These are phyloP conservation scores for Xylaria sp. DNA, from an alignment of 2,329 filamentous ascomycete genomes.

Conservation along the genomic window DNA sequence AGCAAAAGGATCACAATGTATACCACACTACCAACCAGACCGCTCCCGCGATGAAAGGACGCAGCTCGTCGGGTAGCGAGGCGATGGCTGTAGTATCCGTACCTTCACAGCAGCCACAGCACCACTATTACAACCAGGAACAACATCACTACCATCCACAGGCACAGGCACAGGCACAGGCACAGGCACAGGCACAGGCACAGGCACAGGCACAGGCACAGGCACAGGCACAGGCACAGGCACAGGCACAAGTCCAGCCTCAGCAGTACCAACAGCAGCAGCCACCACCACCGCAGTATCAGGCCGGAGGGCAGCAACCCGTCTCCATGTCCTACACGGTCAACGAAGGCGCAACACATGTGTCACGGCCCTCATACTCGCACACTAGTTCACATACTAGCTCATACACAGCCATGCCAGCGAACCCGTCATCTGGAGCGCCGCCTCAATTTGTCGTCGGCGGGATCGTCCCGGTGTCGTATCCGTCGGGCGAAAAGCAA, in stretches of 20 bases:
- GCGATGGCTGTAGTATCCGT: slow-evolving; percentile 13
- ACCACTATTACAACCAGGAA: slow-evolving; percentile 34
- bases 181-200: slow-evolving; percentile 22
- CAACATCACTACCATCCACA: slow-evolving; percentile 31
- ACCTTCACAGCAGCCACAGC: slow-evolving; percentile 17
- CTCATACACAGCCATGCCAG: slow-evolving; percentile 22
- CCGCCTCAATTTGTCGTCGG: slow-evolving; percentile 12
- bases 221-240: slow-evolving; percentile 25
- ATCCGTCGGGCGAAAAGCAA: slow-evolving; percentile 20
- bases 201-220: slow-evolving; percentile 24
- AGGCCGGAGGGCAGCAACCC: slow-evolving; percentile 26
- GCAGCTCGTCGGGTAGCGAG: slow-evolving; percentile 33
- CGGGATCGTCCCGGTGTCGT: slow-evolving; percentile 18
- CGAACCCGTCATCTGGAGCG: slow-evolving; percentile 33
- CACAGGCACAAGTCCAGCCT: slow-evolving; percentile 20
- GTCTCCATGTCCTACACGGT: slow-evolving; percentile 32
- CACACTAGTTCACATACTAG: slow-evolving; percentile 5
- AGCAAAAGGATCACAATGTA: slow-evolving; percentile 35
- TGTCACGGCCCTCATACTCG: slow-evolving; percentile 27
- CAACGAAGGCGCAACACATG: slow-evolving; percentile 28
- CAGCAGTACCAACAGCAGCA: slow-evolving; percentile 21
- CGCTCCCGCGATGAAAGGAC: slow-evolving; percentile 18
- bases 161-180: slow-evolving; percentile 17
- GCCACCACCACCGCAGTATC: slow-evolving; percentile 9
- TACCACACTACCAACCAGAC: slow-evolving; percentile 29